Base-by-base conservation (phyloP, 164 flowering plant species). In the Stephania cephalantha region DNA sequence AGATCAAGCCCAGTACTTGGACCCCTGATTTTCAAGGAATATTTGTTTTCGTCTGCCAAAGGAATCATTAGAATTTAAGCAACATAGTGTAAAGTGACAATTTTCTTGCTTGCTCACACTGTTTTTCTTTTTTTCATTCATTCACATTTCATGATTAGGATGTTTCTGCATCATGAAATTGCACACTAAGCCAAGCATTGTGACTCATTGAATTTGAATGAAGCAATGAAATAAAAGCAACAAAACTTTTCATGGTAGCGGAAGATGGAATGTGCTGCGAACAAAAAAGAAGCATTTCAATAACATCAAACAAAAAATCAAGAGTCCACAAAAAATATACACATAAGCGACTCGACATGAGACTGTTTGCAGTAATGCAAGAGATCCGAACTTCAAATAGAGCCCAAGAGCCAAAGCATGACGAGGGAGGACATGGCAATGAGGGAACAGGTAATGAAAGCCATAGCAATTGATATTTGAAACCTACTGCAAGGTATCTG, bases 1-100 rank as follows among this genome's bases (percentile, higher is more conserved):
- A 93, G 90, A 93, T 95, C 87, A 93, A 91, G 74, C 80, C 93
- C 1, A 95, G 87, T 85, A 95, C 93, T 77, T 78, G 90, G 89
- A 94, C 92, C 85, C 98, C 99, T 1, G 99, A 95, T 84, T 93
- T 95, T 30, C 52, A 20, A 31, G 3, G 35, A 31, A 1, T 3
- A 3, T 31, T 68, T 69, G 46, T 45, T n/a, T 69, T 69, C 1
- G 1, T 18, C 44, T 35, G 71, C n/a, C 3, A 50, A 50, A 13
- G 55, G 55, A 13, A 31, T 31, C 15, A 8, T 13, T 9, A 50
- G 55, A 6, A 13, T 50, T 50, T 6, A 13, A 10, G 15, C 35
- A 31, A 50, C 10, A 48, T 48, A 7, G 12, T 48, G 53, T 48
- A 1, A n/a, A 11, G 53, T 48, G 1, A 48, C 53, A 48, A 7